Base-by-base conservation (phyloP, 495 filamentous ascomycete species). In the Neohortaea acidophila region DNA sequence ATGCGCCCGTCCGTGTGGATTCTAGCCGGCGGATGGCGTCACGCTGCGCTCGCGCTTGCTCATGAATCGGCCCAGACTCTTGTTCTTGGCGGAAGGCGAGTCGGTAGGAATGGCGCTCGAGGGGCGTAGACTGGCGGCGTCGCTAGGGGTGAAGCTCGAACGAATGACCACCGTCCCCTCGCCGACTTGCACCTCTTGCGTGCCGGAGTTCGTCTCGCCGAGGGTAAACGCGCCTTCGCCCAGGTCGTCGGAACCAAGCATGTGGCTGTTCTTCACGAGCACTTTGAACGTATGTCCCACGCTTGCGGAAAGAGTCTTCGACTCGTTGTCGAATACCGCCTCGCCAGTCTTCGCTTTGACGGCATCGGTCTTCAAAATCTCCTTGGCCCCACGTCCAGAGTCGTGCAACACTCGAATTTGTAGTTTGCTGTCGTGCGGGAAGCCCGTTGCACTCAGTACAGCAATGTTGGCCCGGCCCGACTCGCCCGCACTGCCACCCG, bases 221-320 rank as follows among this genome's bases (percentile, higher is more conserved):
- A 97, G 76, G 52, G 91, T 86, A 64, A 93, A 92, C n/a, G 77
- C 46, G 0, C 66, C 69, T 48, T 96, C 85, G 29, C 89, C 89
- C 8, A 96, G 65, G 21, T 73, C 66, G 50, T 93, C 86, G 26
- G 69, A 77, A 26, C 81, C 74, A 50, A 94, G 84, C 3, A 77
- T 80, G 45, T 79, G 70, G 54, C 93, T 81, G 51, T 81, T 75
- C 43, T 83, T 80, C 34, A 85, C 89, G 39, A 77, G 68, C 33
- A 99, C 52, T 56, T 81, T 76, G 64, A 94, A 96, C 55, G 81
- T 75, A 27, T 81, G 70, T 52, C 93, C 89, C 4, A 87, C 75
- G 5, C 77, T 73, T 51, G 81, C 86, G 24, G 67, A 63, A 33
- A 84, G 69, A 41, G 72, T 78, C 66, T 85, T 85, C 15, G 69